phyloP scores from a whole-genome alignment of 352 stramenopile genomes.

The Pythium vanterpoolii region DNA sequence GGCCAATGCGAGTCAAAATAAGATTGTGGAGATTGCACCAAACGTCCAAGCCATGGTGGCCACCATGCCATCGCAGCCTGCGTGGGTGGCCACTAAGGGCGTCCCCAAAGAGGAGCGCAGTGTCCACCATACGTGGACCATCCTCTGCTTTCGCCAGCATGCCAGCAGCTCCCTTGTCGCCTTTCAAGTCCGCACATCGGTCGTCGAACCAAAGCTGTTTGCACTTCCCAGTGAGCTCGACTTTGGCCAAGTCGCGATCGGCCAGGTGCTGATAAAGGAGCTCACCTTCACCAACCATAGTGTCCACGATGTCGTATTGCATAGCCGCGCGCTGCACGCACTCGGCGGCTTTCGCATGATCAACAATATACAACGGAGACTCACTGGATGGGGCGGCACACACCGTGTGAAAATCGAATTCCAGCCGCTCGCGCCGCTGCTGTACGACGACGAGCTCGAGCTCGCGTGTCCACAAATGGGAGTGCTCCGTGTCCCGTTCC shows the following conservation, averaged over 20 bases:
- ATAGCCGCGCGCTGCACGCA: slow-evolving; percentile 61
- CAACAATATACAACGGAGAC: slow-evolving; percentile 48
- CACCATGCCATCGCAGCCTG: not conserved
- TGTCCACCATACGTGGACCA: slow-evolving; percentile 71
- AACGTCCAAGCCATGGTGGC: not conserved
- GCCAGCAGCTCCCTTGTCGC: slow-evolving; percentile 13
- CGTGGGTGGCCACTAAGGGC: slow-evolving; percentile 18
- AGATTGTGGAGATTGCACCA: not conserved
- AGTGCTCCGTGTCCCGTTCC: slow-evolving; percentile 35
- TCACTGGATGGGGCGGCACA: slow-evolving; percentile 29
- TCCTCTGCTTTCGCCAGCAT: slow-evolving; percentile 63
- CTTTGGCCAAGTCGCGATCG: slow-evolving; percentile 89
- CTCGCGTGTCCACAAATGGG: slow-evolving; percentile 35
- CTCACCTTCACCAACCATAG: slow-evolving; percentile 62
- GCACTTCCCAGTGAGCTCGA: slow-evolving; percentile 43
- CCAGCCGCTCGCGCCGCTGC: slow-evolving; percentile 38
- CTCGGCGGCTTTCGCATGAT: slow-evolving; percentile 83
- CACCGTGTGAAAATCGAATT: slow-evolving; percentile 63
- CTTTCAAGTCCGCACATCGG: slow-evolving; percentile 66
- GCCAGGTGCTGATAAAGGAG: slow-evolving; percentile 49
- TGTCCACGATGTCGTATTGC: slow-evolving; percentile 33
- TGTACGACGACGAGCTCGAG: slow-evolving; percentile 75
- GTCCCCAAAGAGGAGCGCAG: slow-evolving; percentile 49
- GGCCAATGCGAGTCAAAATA: not conserved
- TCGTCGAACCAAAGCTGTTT: slow-evolving; percentile 48